Base-by-base conservation (phyloP, 495 filamentous ascomycete species). In the Pyrenopolyporus hunteri region DNA sequence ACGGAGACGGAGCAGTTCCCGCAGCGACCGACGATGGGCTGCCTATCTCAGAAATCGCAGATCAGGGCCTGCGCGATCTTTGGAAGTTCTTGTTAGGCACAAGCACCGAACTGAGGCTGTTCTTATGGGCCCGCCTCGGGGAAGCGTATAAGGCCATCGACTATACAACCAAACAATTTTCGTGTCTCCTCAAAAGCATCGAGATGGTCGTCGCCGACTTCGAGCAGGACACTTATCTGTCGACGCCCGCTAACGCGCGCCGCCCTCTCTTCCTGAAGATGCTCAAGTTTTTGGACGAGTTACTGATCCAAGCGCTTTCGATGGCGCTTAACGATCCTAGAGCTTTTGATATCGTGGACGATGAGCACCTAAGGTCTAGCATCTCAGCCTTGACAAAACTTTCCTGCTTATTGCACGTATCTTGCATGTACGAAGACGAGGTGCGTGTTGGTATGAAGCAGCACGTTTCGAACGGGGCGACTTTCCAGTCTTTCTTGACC, bases 121-220 rank as follows among this genome's bases (percentile, higher is more conserved):
- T 93, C 56, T 77, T 99, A 1, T 98, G 93, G 93, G 86, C 87
- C 26, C 85, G 89, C 54, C 83, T 99, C 10, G 86, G 90, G 19
- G 88, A 92, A 26, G 92, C 95, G 1, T 98, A 99, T 66, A 83
- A 84, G 58, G 82, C 82, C 25, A 93, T 97, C 50, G 83, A 88
- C 10, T 93, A 95, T 66, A 80, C 83, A 5, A 90, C 93, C 0
- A 96, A 95, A 68, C 86, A 95, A 20, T 83, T 98, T 17, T 91
- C 87, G 1, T 97, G 92, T 72, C 84, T 90, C 62, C 78, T 98
- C 31, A 85, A 87, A 54, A 92, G 88, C 61, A 90, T 98, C 46
- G 89, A 92, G 67, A 85, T 89, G 20, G 83, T 98, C 13, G 75
- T 96, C 22, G 76, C 74, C 14, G 90, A 97, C 66, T 77, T 97